Base-by-base conservation (phyloP, 108 stramenopile species). In the Conticribra guillardii region DNA sequence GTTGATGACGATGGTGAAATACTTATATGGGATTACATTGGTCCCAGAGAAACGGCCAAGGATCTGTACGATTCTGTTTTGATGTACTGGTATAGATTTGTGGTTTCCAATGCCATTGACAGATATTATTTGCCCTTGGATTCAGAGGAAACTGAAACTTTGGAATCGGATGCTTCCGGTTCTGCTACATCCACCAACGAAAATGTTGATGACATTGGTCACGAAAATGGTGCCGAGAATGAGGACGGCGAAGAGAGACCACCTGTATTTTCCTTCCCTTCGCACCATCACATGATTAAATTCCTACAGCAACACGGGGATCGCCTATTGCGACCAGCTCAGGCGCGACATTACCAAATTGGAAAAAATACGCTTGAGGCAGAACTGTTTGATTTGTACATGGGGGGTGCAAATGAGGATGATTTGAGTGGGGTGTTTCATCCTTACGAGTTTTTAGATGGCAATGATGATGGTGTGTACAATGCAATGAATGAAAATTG, bases 41-140 rank as follows among this genome's bases (percentile, higher is more conserved):
- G 74, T 21, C 69, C 68, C 24, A 71, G 23, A 60, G 69, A 64
- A 53, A 47, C 80, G 18, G 69, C 69, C 2, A 33, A 65, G 21
- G 74, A 81, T 62, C 23, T 81, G 2, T 81, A 31, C 47, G 74
- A 81, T 34, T 76, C 80, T 1, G 58, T 81, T 7, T 31, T 81
- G 34, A 75, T 76, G 74, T 75, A 76, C 45, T 81, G 74, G 74
- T 76, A 76, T 55, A 63, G 80, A 60, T 65, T 64, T 32, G 61
- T 71, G 2, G 27, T 81, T 23, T 63, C 80, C 11, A 32, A 66
- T 53, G 48, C 49, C 16, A 50, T 66, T 22, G 24, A 26, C 23
- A 33, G 44, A 8, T 48, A 66, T 17, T 11, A 21, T 5, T 32
- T 28, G 21, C 14, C 23, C 5, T 2, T 28, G 1, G 50, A 30